phyloP scores from a whole-genome alignment of 768 basidiomycete species.

The Calocybe cyanea region DNA sequence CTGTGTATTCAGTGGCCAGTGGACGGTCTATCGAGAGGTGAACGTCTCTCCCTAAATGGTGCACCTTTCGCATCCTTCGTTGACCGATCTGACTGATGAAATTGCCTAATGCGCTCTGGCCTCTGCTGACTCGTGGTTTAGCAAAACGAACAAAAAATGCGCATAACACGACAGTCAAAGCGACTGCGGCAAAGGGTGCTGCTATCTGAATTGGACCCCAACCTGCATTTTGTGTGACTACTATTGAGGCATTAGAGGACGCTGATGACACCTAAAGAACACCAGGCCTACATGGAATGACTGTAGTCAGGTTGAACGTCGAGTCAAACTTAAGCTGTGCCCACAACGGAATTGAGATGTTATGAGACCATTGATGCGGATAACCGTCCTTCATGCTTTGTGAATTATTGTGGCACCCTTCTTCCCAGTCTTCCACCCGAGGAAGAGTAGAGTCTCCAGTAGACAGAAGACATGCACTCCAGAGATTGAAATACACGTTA shows the following conservation, averaged over 20 bases:
- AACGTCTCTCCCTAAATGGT: not conserved
- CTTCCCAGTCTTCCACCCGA: conserved; percentile 7
- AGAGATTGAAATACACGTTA: conserved; percentile 22
- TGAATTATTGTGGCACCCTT: conserved; percentile 9
- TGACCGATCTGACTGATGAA: not conserved
- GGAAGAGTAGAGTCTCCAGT: conserved; percentile 5
- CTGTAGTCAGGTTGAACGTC: conserved; percentile 2
- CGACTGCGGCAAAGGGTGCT: conserved; percentile 7
- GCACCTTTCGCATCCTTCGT: conserved; percentile 9
- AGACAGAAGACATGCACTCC: conserved; percentile 1
- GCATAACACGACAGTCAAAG: conserved; percentile 1
- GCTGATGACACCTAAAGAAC: not conserved
- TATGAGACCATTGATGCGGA: conserved; percentile 1
- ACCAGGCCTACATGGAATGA: conserved; percentile 8
- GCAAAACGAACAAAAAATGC: not conserved
- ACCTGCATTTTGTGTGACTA: not conserved
- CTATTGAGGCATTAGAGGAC: conserved; percentile 1
- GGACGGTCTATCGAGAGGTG: conserved; percentile 17
- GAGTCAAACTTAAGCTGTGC: conserved; percentile 4
- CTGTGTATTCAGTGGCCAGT: conserved; percentile 11
- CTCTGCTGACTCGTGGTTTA: no score
- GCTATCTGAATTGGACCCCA: conserved; percentile 6
- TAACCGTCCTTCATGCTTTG: conserved; percentile 11
- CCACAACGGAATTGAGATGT: conserved; percentile 8
- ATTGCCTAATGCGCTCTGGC: not conserved